Conservation (phyloP, 1,139 yeast genomes). For the Hyphopichia buzzinii region DNA sequence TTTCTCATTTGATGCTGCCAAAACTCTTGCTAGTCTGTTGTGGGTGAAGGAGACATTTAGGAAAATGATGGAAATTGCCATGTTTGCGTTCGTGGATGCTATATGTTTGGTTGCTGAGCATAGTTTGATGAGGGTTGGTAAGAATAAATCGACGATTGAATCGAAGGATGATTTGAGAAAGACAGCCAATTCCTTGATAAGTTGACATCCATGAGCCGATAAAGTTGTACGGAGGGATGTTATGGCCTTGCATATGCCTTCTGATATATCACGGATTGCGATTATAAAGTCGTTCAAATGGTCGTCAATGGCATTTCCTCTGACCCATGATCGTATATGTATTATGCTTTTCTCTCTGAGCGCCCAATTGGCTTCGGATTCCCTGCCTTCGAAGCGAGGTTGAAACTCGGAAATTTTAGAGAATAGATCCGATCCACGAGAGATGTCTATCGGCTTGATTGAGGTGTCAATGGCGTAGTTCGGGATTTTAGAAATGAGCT, state of each 20-base stretch:
- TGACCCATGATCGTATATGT: constrained; percentile 54
- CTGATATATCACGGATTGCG: constrained; percentile 45
- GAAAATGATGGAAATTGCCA: constrained; percentile 61
- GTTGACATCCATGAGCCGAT: constrained; percentile 70
- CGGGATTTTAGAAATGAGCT: constrained; percentile 15
- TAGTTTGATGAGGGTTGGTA: constrained; percentile 58
- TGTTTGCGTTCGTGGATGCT: constrained; percentile 72
- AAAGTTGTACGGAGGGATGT: constrained; percentile 81
- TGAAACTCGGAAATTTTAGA: constrained; percentile 15
- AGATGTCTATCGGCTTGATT: constrained; percentile 17
- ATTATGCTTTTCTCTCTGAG: constrained; percentile 62
- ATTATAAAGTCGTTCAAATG: constrained; percentile 43
- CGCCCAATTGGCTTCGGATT: constrained; percentile 88
- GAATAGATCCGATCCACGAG: constrained; percentile 16
- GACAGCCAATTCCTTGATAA: constrained; percentile 71
- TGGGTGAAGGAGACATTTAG: constrained; percentile 52
- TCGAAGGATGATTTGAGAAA: constrained; percentile 53
- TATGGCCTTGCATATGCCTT: constrained; percentile 67
- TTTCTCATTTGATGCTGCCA: constrained; percentile 60
- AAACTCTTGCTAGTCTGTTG: constrained; percentile 55
- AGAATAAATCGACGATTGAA: constrained; percentile 56
- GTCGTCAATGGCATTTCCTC: constrained; percentile 50
- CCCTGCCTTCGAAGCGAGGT: constrained; percentile 65
- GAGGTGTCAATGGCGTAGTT: constrained; percentile 27
- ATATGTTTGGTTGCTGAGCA: constrained; percentile 78